Evolutionary conservation across 164 flowering plant species (phyloP).

Genomic region (Chimonanthus salicifolius): DNA sequence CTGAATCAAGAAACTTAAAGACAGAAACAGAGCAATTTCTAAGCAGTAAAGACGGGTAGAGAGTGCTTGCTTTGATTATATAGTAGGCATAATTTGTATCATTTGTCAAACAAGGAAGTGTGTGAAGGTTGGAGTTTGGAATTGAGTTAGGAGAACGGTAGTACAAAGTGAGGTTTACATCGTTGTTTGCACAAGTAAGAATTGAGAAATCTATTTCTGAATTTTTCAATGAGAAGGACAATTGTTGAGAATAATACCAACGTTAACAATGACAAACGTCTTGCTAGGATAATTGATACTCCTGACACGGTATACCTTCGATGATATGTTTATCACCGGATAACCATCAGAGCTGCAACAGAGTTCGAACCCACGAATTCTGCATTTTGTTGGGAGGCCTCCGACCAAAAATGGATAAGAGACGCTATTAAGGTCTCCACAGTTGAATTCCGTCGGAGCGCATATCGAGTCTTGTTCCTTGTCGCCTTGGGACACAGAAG

Average conservation of each 20-base stretch:
- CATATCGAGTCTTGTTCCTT: background rate
- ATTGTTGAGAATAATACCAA: background rate
- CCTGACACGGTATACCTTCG: constrained; percentile 8
- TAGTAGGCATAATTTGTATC: background rate
- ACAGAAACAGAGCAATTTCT: background rate
- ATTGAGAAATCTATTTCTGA: background rate
- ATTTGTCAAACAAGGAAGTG: background rate
- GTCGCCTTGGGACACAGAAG: too few relatives aligned
- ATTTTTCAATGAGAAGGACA: background rate
- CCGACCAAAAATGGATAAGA: background rate
- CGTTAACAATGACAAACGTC: background rate
- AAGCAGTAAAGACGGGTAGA: background rate
- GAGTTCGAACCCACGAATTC: constrained; percentile 33
- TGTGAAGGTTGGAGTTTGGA: background rate
- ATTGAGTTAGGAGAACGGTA: background rate
- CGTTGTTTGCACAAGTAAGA: background rate
- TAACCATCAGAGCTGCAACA: constrained; percentile 18
- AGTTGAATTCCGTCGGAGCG: constrained; percentile 9
- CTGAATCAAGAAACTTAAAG: background rate
- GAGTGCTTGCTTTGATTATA: background rate
- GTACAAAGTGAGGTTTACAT: background rate
- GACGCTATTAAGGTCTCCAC: constrained; percentile 47
- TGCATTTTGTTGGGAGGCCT: constrained; percentile 40
- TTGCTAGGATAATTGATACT: constrained; percentile 18
- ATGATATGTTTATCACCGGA: background rate